Evolutionary conservation across 257 asterid genomes (phyloP), one percentile per base, ranked within the genome.

Genomic region (Coffea canephora): DNA sequence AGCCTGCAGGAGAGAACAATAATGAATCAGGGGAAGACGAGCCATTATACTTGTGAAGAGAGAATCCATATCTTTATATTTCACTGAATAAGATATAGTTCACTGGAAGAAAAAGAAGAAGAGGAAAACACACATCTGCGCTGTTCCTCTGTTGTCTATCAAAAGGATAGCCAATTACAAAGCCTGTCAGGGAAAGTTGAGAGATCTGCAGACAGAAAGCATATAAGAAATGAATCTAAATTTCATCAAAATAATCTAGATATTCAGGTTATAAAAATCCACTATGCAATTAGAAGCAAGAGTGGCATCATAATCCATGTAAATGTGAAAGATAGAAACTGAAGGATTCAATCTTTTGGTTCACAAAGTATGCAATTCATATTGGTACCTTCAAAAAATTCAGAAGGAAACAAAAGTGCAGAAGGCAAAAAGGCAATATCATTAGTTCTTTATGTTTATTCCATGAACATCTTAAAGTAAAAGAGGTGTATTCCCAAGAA

Each of bases 101-200:
- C 21, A 6, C 13, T 43, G 43, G 2, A 57, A 39, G 36, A 54
- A 18, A 49, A 55, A 55, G 6, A 8, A 66, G 31, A 79, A 46
- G 39, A 45, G 34, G 48, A 43, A 27, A 45, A 80, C 88, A 55
- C 59, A 92, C 97, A 52, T 81, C 18, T 73, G 84, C 87, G 82
- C 72, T 86, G 81, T 49, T 84, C 76, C 74, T 84, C 13, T 31
- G 43, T 15, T 78, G 83, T 84, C 95, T 85, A 52, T 82, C 85
- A 45, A 89, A 87, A 64, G 97, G 97, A 85, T 83, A 87, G 79
- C 97, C 98, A 48, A 95, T 25, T 45, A 95, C 86, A 49, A 95
- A 84, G 48, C 88, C 94, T 64, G 80, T 82, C 79, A 93, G 73
- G 57, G 90, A 86, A 83, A 93, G 89, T 74, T 86, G 82, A 43